phyloP scores from a whole-genome alignment of 345 rosid genomes.

The Trapa bicornis region DNA sequence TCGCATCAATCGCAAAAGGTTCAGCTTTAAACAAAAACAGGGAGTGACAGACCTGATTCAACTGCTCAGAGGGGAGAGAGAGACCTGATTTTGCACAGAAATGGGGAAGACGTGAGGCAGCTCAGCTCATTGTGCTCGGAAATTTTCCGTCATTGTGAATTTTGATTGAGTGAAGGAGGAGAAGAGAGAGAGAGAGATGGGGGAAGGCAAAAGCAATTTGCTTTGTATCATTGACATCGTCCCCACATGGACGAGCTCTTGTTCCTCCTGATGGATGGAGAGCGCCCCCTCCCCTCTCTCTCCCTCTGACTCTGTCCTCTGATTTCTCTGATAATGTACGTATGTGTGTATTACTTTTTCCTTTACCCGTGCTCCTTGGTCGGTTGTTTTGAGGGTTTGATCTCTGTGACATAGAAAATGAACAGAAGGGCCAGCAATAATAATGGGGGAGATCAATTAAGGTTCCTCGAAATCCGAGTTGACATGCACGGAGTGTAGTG shows the following conservation, averaged over 20 bases:
- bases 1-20: not conserved
- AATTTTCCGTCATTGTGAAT: not conserved
- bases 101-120: not conserved
- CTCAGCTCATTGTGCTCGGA: constrained; percentile 1
- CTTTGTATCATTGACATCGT: constrained; percentile 16
- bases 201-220: constrained; percentile 13
- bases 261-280: not conserved
- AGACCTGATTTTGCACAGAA: not conserved
- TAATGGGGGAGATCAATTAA: constrained; percentile 7
- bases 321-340: not conserved
- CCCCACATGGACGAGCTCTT: constrained; percentile 14
- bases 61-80: not conserved
- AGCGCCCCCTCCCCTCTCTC: not conserved
- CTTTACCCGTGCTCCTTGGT: not conserved
- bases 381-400: constrained; percentile 14
- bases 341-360: not conserved
- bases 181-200: constrained; percentile 3
- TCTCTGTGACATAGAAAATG: constrained; percentile 20
- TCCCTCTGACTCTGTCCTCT: not conserved
- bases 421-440: constrained; percentile 5
- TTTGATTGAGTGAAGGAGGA: not conserved
- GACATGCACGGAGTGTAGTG: not conserved
- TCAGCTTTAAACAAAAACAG: not conserved
- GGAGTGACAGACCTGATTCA: not conserved
- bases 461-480: constrained; percentile 28